These are phyloP conservation scores for Neoboletus magnificus DNA, from an alignment of 768 basidiomycete genomes.

Conservation along the genomic window DNA sequence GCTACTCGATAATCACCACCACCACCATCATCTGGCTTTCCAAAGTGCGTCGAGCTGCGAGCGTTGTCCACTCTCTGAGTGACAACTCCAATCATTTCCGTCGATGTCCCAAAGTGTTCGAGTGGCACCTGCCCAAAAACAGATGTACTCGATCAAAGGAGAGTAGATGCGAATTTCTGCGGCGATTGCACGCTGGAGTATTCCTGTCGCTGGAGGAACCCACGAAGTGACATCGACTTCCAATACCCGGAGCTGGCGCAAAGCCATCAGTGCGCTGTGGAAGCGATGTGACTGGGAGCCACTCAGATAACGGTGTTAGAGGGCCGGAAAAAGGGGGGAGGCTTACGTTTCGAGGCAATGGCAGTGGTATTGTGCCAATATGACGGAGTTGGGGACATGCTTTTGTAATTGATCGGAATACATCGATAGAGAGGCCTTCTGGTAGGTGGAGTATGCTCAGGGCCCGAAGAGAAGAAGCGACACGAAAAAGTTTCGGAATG, in stretches of 20 bases:
- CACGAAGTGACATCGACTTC: conserved; percentile 38
- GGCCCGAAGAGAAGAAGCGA: conserved; percentile 34
- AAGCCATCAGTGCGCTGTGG: conserved; percentile 32
- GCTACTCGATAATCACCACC: conserved; percentile 8
- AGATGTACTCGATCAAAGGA: conserved; percentile 33
- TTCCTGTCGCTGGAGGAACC: conserved; percentile 30
- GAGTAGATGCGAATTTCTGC: conserved; percentile 39
- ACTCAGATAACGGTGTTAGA: conserved; percentile 21
- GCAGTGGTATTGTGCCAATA: conserved; percentile 38
- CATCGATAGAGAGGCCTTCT: conserved; percentile 30
- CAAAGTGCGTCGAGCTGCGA: conserved; percentile 29
- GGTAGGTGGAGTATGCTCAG: conserved; percentile 36
- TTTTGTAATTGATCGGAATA: conserved; percentile 32
- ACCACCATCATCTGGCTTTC: conserved; percentile 22
- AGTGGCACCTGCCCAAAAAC: conserved; percentile 33
- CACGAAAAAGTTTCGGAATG: conserved; percentile 30
- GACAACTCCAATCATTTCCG: conserved; percentile 36
- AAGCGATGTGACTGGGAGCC: conserved; percentile 31
- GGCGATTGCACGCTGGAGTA: conserved; percentile 35
- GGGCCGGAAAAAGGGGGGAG: conserved; percentile 1
- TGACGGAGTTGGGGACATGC: conserved; percentile 35
- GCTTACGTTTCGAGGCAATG: conserved; percentile 37
- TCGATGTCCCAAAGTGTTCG: conserved; percentile 31
- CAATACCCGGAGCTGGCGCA: conserved; percentile 34
- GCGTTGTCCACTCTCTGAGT: conserved; percentile 26